phyloP scores from a whole-genome alignment of 495 filamentous ascomycete species.

The Oleoguttula mirabilis region DNA sequence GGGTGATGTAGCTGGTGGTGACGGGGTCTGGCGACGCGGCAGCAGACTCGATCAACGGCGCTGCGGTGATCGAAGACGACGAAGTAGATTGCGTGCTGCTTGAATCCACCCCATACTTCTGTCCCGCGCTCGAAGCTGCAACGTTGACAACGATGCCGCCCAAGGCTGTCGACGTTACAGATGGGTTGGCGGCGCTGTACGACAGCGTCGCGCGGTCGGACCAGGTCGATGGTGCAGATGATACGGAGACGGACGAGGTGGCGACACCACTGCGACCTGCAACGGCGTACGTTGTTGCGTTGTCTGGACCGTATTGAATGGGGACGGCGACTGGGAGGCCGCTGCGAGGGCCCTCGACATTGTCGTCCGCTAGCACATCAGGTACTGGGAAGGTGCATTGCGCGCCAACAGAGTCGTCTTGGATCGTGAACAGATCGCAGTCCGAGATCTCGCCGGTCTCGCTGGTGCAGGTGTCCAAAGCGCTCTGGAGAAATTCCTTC shows the following conservation, averaged over 20 bases:
- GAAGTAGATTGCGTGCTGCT: background rate
- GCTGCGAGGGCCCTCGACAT: slow-evolving; percentile 28
- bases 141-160: slow-evolving; percentile 9
- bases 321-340: slow-evolving; percentile 43
- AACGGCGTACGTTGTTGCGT: slow-evolving; percentile 9
- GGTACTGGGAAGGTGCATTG: slow-evolving; percentile 40
- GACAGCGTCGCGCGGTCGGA: slow-evolving; percentile 4
- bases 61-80: background rate
- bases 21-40: background rate
- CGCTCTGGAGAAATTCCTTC: slow-evolving; percentile 42
- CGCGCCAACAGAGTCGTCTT: slow-evolving; percentile 31
- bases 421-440: slow-evolving; percentile 49
- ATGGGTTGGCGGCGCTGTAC: slow-evolving; percentile 7
- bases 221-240: slow-evolving; percentile 1
- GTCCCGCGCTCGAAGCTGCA: background rate
- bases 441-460: slow-evolving; percentile 40
- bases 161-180: slow-evolving; percentile 4
- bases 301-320: slow-evolving; percentile 25
- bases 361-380: slow-evolving; percentile 27
- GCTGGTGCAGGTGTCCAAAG: slow-evolving; percentile 41
- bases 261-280: slow-evolving; percentile 5
- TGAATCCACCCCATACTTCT: background rate
- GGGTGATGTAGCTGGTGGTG: slow-evolving; percentile 12
- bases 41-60: background rate
- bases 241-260: background rate